phyloP scores from a whole-genome alignment of 2,329 filamentous ascomycete species.

The Phialophora tarda region DNA sequence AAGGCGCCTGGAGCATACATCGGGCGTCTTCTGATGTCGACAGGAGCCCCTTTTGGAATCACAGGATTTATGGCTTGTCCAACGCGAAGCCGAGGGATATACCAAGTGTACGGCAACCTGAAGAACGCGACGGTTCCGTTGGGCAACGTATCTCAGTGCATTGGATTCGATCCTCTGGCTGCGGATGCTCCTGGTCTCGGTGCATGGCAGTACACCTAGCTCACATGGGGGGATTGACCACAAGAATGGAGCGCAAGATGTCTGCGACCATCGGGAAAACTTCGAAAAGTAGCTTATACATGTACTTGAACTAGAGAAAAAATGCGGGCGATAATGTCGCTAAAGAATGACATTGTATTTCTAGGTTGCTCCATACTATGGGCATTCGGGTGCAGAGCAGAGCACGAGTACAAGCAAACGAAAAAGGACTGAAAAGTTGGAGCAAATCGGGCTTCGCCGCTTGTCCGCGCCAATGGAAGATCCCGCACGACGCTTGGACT shows the following conservation, averaged over 20 bases:
- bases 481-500: neutral
- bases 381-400: neutral
- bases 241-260: neutral
- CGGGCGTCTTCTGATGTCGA: constrained; percentile 38
- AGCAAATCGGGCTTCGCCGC: constrained; percentile 7
- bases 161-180: constrained; percentile 49
- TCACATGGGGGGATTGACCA: neutral
- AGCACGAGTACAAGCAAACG: neutral
- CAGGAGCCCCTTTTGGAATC: constrained; percentile 46
- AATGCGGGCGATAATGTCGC: neutral
- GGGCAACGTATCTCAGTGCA: constrained; percentile 47
- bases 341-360: neutral
- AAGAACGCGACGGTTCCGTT: constrained; percentile 50
- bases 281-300: neutral
- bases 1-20: constrained; percentile 41
- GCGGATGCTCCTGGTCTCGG: constrained; percentile 40
- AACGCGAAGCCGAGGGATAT: constrained; percentile 39
- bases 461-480: constrained; percentile 1
- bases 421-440: neutral
- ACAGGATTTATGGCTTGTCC: constrained; percentile 55
- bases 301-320: neutral
- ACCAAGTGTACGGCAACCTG: constrained; percentile 52
- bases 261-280: neutral
- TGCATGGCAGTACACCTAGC: constrained; percentile 51
- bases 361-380: neutral